Conservation (phyloP, 2,329 filamentous ascomycete genomes). For the Colletotrichum paranaense region DNA sequence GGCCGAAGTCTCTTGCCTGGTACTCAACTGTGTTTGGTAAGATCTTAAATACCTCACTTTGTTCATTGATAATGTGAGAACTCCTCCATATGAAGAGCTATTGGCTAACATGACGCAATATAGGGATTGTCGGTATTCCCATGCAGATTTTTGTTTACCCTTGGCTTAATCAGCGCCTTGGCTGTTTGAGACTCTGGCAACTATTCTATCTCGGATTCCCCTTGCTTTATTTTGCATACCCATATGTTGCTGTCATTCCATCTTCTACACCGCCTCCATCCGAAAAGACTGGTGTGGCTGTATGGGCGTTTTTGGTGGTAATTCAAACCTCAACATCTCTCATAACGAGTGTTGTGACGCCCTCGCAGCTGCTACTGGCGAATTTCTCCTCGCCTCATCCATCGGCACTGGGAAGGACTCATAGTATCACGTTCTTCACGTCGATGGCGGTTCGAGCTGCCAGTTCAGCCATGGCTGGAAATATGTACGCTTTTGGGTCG, state of each 20-base stretch:
- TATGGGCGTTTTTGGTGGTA: not conserved
- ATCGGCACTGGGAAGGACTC: not conserved
- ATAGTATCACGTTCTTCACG: not conserved
- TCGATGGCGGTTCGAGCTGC: not conserved
- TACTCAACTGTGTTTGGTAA: not conserved
- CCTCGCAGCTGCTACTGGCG: not conserved
- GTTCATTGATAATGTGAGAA: too few relatives aligned
- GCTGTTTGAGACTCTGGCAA: not conserved
- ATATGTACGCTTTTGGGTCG: not conserved
- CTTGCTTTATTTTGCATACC: not conserved
- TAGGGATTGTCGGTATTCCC: not conserved
- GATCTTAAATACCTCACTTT: not conserved
- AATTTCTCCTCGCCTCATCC: conserved; percentile 1
- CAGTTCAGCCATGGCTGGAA: not conserved
- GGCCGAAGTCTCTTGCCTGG: not conserved
- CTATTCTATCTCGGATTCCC: not conserved
- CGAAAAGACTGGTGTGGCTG: not conserved
- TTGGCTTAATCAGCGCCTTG: not conserved
- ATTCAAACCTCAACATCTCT: not conserved
- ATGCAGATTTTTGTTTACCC: conserved; percentile 3
- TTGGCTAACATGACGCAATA: too few relatives aligned
- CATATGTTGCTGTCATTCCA: not conserved
- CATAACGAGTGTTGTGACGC: not conserved
- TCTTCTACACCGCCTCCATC: not conserved
- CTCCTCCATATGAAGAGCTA: too few relatives aligned